These are phyloP conservation scores for Wickerhamiella parazyma DNA, from an alignment of 805 yeast species.

Conservation along the genomic window DNA sequence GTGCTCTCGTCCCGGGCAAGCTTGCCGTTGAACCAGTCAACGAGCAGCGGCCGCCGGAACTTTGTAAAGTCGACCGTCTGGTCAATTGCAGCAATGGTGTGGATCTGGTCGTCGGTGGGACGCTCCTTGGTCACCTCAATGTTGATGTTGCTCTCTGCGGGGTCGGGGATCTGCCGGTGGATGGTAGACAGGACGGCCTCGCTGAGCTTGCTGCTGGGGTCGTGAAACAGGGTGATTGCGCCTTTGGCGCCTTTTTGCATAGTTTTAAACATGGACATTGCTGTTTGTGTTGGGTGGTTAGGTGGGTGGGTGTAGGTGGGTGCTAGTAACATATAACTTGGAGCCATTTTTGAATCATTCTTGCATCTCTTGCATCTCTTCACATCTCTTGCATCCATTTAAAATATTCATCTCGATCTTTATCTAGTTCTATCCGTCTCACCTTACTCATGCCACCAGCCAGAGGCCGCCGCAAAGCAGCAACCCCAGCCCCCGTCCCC, in stretches of 20 bases:
- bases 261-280: slow-evolving; percentile 21
- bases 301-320: too few species aligned
- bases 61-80: slow-evolving; percentile 11
- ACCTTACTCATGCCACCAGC: slow-evolving; percentile 6
- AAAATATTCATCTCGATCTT: too few species aligned
- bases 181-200: slow-evolving; percentile 15
- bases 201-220: slow-evolving; percentile 18
- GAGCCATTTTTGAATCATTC: too few species aligned
- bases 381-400: too few species aligned
- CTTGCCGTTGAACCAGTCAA: slow-evolving; percentile 48
- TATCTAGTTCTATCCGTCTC: background rate
- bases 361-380: too few species aligned
- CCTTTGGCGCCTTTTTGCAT: slow-evolving; percentile 20
- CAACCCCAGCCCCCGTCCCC: slow-evolving; percentile 4
- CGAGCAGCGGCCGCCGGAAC: slow-evolving; percentile 33
- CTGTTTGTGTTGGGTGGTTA: too few species aligned
- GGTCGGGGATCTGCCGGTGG: slow-evolving; percentile 14
- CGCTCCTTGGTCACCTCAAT: slow-evolving; percentile 22
- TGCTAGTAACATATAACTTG: too few species aligned
- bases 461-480: slow-evolving; percentile 7
- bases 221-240: slow-evolving; percentile 25
- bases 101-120: slow-evolving; percentile 24
- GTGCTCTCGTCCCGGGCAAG: slow-evolving; percentile 36
- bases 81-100: slow-evolving; percentile 14
- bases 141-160: slow-evolving; percentile 19